Evolutionary conservation across 345 rosid genomes (phyloP).

Genomic region (Microthlaspi erraticum): DNA sequence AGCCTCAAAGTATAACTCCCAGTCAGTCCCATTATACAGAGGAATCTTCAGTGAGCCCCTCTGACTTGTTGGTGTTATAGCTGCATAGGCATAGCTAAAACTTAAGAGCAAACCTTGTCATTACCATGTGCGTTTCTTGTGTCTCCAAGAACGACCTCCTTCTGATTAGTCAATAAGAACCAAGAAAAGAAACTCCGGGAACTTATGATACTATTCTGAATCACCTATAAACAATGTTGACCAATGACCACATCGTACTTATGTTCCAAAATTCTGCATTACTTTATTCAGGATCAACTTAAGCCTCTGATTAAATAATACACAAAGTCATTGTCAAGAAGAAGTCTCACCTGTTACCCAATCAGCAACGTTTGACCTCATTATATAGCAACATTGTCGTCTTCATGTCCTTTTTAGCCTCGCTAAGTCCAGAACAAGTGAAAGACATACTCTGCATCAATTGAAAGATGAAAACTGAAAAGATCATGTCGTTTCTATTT

Average conservation of each 20-base stretch:
- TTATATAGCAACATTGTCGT: too few species aligned
- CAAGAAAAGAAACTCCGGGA: background rate
- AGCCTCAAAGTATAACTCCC: background rate
- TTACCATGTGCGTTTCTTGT: background rate
- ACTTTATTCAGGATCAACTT: too few species aligned
- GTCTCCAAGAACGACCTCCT: conserved; percentile 22
- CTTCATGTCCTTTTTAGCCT: too few species aligned
- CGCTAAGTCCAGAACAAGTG: too few species aligned
- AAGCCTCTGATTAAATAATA: background rate
- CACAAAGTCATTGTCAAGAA: background rate
- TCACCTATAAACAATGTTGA: conserved; percentile 4
- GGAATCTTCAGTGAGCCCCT: conserved; percentile 11
- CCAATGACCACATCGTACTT: background rate
- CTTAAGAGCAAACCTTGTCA: background rate
- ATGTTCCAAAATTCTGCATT: conserved; percentile 19
- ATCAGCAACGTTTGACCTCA: background rate
- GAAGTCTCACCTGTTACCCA: background rate
- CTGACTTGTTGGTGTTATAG: conserved; percentile 12
- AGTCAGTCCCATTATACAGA: background rate
- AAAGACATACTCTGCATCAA: too few species aligned
- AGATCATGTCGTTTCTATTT: too few species aligned
- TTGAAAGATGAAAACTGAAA: too few species aligned
- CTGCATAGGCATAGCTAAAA: conserved; percentile 16
- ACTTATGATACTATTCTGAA: background rate
- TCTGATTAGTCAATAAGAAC: background rate